Conservation (phyloP, 371 early-diverging fungal genomes). For the Rhizopus arrhizus region DNA sequence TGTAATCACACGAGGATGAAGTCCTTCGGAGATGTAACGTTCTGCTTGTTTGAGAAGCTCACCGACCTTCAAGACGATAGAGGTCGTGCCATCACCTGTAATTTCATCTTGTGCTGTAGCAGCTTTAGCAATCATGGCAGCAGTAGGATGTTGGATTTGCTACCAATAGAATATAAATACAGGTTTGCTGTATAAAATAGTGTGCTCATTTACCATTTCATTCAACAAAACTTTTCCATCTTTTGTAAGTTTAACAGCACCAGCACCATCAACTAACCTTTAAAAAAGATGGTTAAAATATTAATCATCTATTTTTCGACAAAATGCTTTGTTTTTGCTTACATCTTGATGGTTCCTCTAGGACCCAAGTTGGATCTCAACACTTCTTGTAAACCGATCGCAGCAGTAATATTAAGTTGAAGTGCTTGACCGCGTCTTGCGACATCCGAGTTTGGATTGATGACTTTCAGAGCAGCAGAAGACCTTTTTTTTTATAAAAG, state of each 20-base stretch:
- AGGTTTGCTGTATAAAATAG: no score
- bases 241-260: slow-evolving; percentile 94
- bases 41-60: slow-evolving; percentile 97
- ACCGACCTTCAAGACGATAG: slow-evolving; percentile 95
- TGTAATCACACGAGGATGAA: slow-evolving; percentile 95
- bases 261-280: slow-evolving; percentile 96
- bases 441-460: slow-evolving; percentile 98
- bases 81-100: slow-evolving; percentile 99
- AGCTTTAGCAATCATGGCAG: slow-evolving; percentile 98
- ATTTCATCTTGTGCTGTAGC: slow-evolving; percentile 98
- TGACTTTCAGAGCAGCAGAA: slow-evolving; percentile 81
- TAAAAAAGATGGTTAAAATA: slow-evolving; percentile 12
- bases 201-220: slow-evolving; percentile 83
- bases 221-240: slow-evolving; percentile 96
- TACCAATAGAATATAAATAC: slow-evolving; percentile 24
- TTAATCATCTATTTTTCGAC: not conserved
- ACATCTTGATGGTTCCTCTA: slow-evolving; percentile 99
- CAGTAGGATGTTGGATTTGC: slow-evolving; percentile 99
- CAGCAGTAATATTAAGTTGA: slow-evolving; percentile 95
- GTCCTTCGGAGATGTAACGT: slow-evolving; percentile 94
- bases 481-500: slow-evolving; percentile 21
- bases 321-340: slow-evolving; percentile 15
- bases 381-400: slow-evolving; percentile 94
- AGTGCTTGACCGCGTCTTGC: slow-evolving; percentile 98
- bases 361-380: slow-evolving; percentile 98